Conservation (phyloP, 331 rosid genomes). For the Acacia concinna region DNA sequence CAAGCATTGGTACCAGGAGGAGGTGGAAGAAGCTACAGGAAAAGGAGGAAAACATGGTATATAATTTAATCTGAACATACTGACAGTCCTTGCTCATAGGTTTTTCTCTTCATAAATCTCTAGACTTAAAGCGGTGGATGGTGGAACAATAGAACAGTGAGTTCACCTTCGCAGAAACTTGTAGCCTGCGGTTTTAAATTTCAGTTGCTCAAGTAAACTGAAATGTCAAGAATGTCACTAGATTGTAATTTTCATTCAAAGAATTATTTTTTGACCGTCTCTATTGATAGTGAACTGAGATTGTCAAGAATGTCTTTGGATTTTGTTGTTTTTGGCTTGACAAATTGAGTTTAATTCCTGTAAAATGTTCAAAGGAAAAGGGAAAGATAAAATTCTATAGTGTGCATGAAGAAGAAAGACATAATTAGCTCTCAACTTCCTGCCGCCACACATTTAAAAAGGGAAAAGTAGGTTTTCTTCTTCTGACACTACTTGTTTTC, state of each 20-base stretch:
- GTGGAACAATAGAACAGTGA: neutral
- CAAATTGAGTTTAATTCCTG: neutral
- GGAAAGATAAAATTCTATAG: neutral
- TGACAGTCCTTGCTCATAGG: conserved; percentile 1
- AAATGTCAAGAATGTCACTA: conserved; percentile 10
- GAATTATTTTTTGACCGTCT: too few relatives aligned
- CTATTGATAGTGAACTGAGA: neutral
- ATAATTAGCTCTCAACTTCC: conserved; percentile 14
- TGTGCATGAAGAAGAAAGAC: neutral
- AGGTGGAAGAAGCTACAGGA: neutral
- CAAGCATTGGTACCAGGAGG: neutral
- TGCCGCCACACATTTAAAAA: neutral
- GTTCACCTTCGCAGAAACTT: conserved; percentile 14
- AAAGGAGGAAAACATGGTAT: neutral
- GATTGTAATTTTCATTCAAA: neutral
- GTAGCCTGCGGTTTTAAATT: conserved; percentile 8
- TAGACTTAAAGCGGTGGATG: conserved; percentile 7
- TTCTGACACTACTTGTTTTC: conserved; percentile 16
- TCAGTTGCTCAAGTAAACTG: conserved; percentile 9
- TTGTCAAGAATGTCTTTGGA: neutral
- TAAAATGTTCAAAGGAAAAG: neutral
- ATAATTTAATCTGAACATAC: conserved; percentile 1
- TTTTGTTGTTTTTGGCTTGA: neutral
- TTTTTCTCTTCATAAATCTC: conserved; percentile 2
- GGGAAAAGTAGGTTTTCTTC: neutral